Base-by-base conservation (phyloP, 306 rosid species). In the Cucurbita maxima region DNA sequence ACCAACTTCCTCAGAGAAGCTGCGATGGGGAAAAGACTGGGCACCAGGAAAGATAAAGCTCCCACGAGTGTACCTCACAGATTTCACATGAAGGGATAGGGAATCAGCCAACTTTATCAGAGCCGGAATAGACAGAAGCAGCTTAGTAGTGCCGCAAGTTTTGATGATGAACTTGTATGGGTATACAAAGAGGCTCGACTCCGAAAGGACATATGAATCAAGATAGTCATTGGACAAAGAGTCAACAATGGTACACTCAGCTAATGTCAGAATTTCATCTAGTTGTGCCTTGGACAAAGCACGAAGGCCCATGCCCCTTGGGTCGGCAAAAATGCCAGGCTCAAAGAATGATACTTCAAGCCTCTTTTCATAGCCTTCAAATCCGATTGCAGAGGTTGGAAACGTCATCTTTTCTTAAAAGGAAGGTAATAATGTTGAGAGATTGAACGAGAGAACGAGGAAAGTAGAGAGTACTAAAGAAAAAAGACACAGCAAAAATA, bases 331-430 rank as follows among this genome's bases (percentile, higher is more conserved):
- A 19, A 88, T 11, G 34, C 88, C 96, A 0, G 76, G 78, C 79
- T 90, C 95, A 4, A 78, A 85, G 77, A 94, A 94, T 0, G 95
- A 73, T 52, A 94, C 88, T 84, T 94, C 99, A 11, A 94, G 96
- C 87, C 99, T 86, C 83, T 94, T 94, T 70, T 94, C 99, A 16
- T 82, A 94, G 37, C 99, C 99, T 83, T 94, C 99, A 10, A 94
- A 94, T 70, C 99, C 99, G 64, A 94, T 94, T 12, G 97, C 86
- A 77, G 99, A 94, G 69, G 38, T 50, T 0, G 82, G 80, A 69
- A 79, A 25, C 63, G 89, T 84, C 99, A 94, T 94, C 77, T 81
- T 75, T 75, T 79, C 75, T 82, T 20, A 30, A 61, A 15, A 15
- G 40, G 63, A 58, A 78, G 76, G 15, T 43, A 56, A 34, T 34